phyloP scores from a whole-genome alignment of 768 basidiomycete genomes.

The Leccinum disarticulatum region DNA sequence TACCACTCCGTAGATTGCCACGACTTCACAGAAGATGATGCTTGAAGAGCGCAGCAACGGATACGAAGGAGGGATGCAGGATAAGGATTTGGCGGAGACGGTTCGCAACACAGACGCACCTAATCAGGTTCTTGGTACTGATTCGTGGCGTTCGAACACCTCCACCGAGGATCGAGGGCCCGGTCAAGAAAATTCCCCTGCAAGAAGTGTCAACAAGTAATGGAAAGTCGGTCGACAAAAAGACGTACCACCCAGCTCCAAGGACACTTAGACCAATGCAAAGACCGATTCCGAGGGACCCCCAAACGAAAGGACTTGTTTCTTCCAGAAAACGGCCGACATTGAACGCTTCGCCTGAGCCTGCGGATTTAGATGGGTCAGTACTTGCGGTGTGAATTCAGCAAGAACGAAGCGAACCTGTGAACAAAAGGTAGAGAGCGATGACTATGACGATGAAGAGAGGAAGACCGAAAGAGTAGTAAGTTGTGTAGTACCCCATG shows the following conservation, averaged over 20 bases:
- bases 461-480: conserved; percentile 70
- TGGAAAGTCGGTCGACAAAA: not conserved
- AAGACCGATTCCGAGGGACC: conserved; percentile 83
- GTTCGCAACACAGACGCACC: conserved; percentile 45
- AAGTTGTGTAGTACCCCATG: conserved; percentile 38
- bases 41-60: conserved; percentile 38
- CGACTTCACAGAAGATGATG: conserved; percentile 99
- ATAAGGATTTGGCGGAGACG: not conserved
- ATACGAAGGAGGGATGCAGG: not conserved
- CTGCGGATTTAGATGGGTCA: conserved; percentile 36
- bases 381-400: not conserved
- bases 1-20: conserved; percentile 97
- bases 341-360: conserved; percentile 90
- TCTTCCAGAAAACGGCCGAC: conserved; percentile 93
- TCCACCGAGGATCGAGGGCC: conserved; percentile 94
- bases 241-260: conserved; percentile 89
- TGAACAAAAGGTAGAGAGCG: conserved; percentile 87
- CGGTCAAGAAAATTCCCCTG: conserved; percentile 98
- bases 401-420: conserved; percentile 51
- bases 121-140: conserved; percentile 95
- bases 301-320: conserved; percentile 93
- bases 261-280: conserved; percentile 92
- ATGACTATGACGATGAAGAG: conserved; percentile 61
- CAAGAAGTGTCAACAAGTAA: conserved; percentile 1
- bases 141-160: conserved; percentile 93